Base-by-base conservation (phyloP, 1,284 basidiomycete genomes). In the Austroboletus niveus region DNA sequence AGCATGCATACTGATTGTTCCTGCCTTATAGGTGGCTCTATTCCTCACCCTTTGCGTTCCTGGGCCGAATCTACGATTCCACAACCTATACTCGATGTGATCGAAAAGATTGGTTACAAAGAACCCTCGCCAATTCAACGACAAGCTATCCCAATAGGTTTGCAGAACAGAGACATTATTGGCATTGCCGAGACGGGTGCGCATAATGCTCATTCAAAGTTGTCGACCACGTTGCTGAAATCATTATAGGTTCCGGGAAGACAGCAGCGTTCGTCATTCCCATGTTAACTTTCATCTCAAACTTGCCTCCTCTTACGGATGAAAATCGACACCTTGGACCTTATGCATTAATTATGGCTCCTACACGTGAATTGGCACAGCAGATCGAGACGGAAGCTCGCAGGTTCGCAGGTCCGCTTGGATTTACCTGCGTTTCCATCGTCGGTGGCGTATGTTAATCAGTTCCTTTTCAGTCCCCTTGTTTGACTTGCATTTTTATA, bases 201-300 rank as follows among this genome's bases (percentile, higher is more conserved):
- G 77, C 64, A 51, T 36, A 38, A 15, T 29, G 43, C 4, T 42
- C 31, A 39, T 38, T 36, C 20, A 34, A 39, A 20, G 38, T 49
- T 39, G 17, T 39, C 11, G 31, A 27, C 20, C n/a, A 27, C 45
- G 27, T 57, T 41, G 38, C 47, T 62, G 24, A 60, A 31, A 15
- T 34, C n/a, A 45, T 27, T 49, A 38, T 52, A 93, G 93, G 94
- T 77, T 98, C 96, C 60, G 96, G 96, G 68, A 99, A 99, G 77
- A 99, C 96, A 14, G 96, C 95, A n/a, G 94, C 95, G 3, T 99
- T 98, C 72, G 94, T 98, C 54, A 96, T 99, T 49, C 96, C 96
- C 17, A 96, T 99, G 92, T 79, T 99, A 45, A 79, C 92, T 30
- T 98, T 98, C 74, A 98, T 99, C 61, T 85, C 85, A 27, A 82